Base-by-base conservation (phyloP, 805 yeast genomes). In the Pichia deserticola region DNA sequence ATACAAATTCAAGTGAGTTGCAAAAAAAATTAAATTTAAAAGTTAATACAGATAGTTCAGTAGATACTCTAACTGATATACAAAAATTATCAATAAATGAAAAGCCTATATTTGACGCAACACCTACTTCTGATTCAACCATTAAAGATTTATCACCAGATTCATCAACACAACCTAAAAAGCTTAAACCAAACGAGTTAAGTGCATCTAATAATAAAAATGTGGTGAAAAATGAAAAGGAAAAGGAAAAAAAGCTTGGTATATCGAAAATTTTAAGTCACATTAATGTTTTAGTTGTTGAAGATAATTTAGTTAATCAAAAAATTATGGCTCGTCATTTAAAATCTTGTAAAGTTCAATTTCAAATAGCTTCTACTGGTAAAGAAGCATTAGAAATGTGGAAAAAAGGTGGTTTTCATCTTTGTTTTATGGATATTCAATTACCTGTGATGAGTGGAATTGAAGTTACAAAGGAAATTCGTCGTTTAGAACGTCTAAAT, bases 401-500 rank as follows among this genome's bases (percentile, higher is more conserved):
- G 98, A 76, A 88, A 56, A 81, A 78, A 52, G 99, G 99, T 11
- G 97, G 97, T 0, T 89, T 86, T 61, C 98, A 93, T 64, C 72
- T 93, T 54, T 95, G 95, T 38, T 76, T 93, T 41, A 93, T 93
- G 99, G 99, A 93, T 72, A 86, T 93, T 60, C 98, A 93, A 68
- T 73, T 93, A 49, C 99, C 99, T 0, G 95, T 89, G 2, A 82
- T 92, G 74, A 87, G 97, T 1, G 99, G 99, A 35, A 79, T 93
- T 36, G 97, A 92, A 54, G 98, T 96, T 4, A 86, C 98, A 2
- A 84, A 86, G 60, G 96, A 89, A 59, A 93, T 93, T 39, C 74
- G 99, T 48, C 74, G 90, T 44, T 70, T 89, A 42, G 99, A 93
- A 62, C 79, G 80, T 56, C 67, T 84, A 36, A 89, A 89, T 62